phyloP scores from a whole-genome alignment of 164 flowering plant genomes.

The Kingdonia uniflora region DNA sequence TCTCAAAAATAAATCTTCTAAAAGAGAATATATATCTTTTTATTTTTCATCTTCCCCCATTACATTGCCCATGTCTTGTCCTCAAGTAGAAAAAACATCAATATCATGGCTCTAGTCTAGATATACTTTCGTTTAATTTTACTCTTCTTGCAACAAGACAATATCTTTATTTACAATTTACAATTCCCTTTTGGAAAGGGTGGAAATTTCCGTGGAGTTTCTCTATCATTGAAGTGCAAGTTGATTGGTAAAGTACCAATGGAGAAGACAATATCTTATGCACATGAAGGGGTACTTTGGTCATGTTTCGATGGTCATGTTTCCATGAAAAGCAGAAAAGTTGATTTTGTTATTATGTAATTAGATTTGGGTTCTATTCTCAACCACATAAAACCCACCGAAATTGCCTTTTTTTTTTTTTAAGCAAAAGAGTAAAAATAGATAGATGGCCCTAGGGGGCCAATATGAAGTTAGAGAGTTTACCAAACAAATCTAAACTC shows the following conservation, averaged over 20 bases:
- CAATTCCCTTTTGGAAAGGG: constrained; percentile 8
- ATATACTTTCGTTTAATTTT: constrained; percentile 4
- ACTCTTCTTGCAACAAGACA: constrained; percentile 5
- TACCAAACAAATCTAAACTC: too few species aligned
- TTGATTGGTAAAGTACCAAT: not conserved
- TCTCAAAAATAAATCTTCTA: constrained; percentile 13
- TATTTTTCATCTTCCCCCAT: too few species aligned
- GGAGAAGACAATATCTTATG: not conserved
- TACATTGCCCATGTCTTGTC: constrained; percentile 47
- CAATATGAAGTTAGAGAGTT: too few species aligned
- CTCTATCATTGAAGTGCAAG: not conserved
- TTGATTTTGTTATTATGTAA: constrained; percentile 9
- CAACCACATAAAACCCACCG: constrained; percentile 3
- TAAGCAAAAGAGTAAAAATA: too few species aligned
- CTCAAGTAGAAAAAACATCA: constrained; percentile 45
- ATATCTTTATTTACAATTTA: constrained; percentile 5
- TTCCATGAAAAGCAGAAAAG: constrained; percentile 6
- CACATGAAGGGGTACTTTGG: not conserved
- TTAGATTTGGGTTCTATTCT: constrained; percentile 5
- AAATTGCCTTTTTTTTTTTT: not conserved
- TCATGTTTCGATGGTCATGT: not conserved
- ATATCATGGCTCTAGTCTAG: constrained; percentile 17
- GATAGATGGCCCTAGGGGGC: too few species aligned
- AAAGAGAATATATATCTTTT: too few species aligned
- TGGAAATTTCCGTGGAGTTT: not conserved